Conservation (phyloP, 2,329 filamentous ascomycete species). For the Ophiostoma sp. region DNA sequence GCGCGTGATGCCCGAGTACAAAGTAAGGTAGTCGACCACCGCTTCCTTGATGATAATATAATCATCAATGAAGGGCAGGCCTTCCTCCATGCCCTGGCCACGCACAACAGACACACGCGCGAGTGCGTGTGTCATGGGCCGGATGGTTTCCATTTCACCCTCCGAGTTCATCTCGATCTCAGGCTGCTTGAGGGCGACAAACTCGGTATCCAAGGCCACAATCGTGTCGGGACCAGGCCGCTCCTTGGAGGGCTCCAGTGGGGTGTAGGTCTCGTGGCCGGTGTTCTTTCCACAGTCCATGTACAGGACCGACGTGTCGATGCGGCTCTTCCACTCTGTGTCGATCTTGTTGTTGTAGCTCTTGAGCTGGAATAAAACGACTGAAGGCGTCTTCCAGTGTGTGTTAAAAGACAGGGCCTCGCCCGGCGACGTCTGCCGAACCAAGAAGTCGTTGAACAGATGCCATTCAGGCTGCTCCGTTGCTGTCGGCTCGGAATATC, state of each 20-base stretch:
- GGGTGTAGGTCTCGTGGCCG: slow-evolving; percentile 50
- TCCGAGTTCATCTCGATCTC: slow-evolving; percentile 96
- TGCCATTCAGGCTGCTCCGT: slow-evolving; percentile 67
- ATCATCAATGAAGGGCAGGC: slow-evolving; percentile 89
- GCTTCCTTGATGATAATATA: slow-evolving; percentile 89
- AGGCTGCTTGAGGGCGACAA: slow-evolving; percentile 84
- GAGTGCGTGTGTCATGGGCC: slow-evolving; percentile 82
- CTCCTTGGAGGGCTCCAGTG: slow-evolving; percentile 56
- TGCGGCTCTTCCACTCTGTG: slow-evolving; percentile 73
- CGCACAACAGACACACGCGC: slow-evolving; percentile 90
- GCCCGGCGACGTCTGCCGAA: slow-evolving; percentile 64
- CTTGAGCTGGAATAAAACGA: slow-evolving; percentile 81
- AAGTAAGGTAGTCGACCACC: slow-evolving; percentile 91
- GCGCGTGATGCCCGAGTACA: slow-evolving; percentile 83
- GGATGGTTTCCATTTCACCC: slow-evolving; percentile 83
- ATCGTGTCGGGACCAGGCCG: slow-evolving; percentile 65
- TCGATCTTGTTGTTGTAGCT: slow-evolving; percentile 76
- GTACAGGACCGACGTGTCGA: slow-evolving; percentile 83
- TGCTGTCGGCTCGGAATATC: slow-evolving; percentile 56
- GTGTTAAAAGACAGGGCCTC: slow-evolving; percentile 88
- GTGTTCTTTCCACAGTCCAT: slow-evolving; percentile 47
- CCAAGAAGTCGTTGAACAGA: slow-evolving; percentile 94
- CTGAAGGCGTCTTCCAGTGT: slow-evolving; percentile 86
- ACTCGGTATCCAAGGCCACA: slow-evolving; percentile 91
- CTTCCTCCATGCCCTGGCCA: slow-evolving; percentile 70